Evolutionary conservation across 2,329 filamentous ascomycete genomes (phyloP).

Genomic region (Arthrinium phaeospermum): DNA sequence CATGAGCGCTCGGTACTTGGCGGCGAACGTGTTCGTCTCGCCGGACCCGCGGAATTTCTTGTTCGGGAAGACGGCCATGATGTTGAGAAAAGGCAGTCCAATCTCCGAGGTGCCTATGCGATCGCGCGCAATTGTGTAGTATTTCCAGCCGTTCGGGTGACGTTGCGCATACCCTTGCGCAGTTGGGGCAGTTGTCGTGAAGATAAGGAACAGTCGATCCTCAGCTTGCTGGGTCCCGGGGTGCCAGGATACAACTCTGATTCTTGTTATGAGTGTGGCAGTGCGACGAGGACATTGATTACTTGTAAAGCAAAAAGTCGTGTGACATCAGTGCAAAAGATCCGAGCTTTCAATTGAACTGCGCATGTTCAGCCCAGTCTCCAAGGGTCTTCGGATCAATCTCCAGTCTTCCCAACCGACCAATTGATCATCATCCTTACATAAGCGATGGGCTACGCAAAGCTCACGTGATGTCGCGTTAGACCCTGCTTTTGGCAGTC

Average conservation of each 20-base stretch:
- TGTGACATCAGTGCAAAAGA: conserved; percentile 15
- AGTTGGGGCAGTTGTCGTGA: neutral
- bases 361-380: neutral
- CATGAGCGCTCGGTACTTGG: conserved; percentile 77
- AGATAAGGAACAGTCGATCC: neutral
- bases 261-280: neutral
- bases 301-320: neutral
- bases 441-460: neutral
- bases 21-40: conserved; percentile 71
- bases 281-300: neutral
- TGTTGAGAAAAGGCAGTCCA: conserved; percentile 23
- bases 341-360: neutral
- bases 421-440: neutral
- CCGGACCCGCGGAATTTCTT: conserved; percentile 74
- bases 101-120: neutral
- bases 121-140: conserved; percentile 10
- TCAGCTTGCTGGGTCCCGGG: neutral
- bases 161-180: neutral
- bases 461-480: conserved; percentile 10
- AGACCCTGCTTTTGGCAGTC: neutral
- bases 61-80: conserved; percentile 68
- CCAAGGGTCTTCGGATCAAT: neutral
- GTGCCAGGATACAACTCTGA: neutral
- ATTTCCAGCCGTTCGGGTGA: neutral
- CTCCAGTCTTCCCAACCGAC: neutral